Base-by-base conservation (phyloP, 1,139 yeast species). In the Taphrina confusa region DNA sequence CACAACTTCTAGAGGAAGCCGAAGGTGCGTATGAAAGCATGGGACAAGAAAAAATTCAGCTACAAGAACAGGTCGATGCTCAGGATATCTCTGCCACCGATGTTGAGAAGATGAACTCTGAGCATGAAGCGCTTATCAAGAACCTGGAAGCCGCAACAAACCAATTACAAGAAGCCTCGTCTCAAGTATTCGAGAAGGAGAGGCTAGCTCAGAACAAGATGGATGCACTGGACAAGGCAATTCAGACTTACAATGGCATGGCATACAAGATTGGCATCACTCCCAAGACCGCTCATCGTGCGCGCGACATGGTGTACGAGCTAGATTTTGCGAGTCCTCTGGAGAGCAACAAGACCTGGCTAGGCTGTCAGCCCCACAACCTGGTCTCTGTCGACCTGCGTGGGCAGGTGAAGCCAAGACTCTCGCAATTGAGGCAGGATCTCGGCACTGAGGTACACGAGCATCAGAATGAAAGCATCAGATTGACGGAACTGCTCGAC, bases 61-160 rank as follows among this genome's bases (percentile, higher is more conserved):
- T 82, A 39, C 81, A 82, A 57, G 68, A 70, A 4, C 76, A 78
- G 51, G 76, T 89, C 18, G 71, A 75, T 14, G 74, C 71, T 6
- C 83, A 80, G 62, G 88, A 90, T 0, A 74, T 83, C 60, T 80
- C 85, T 4, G 78, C 86, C 2, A 75, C 76, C 11, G 85, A 82
- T 57, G 82, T 87, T 57, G 88, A 86, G 66, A 72, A 77, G 63
- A 76, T 86, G 73, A 82, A 81, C 66, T 73, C 75, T 37, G 90
- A 85, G 66, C 75, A 88, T 59, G 85, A 82, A 57, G 78, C 78
- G 60, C 73, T 85, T 16, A 77, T 82, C 2, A 78, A 78, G 65
- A 74, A 79, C n/a, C 76, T 85, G 44, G 89, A 85, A 62, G 65
- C 73, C 1, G 75, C 80, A 2, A 77, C 76, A 44, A 70, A 73